Conservation (phyloP, 78 protist genomes). For the Polysphondylium violaceum region DNA sequence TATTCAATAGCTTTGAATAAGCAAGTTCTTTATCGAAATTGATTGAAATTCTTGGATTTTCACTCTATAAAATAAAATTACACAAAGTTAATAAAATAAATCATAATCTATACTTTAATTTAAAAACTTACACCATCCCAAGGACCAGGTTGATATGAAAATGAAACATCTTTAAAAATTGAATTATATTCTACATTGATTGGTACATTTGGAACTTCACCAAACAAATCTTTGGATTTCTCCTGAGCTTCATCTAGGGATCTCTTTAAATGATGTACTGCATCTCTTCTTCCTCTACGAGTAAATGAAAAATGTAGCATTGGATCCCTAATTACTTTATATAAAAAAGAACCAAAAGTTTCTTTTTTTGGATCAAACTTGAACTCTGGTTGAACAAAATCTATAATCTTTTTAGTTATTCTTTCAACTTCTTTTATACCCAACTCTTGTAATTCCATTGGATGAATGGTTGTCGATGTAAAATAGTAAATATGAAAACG, state of each 20-base stretch:
- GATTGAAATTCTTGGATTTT: slow-evolving; percentile 3
- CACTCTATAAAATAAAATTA: background rate
- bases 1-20: background rate
- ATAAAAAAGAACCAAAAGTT: slow-evolving; percentile 31
- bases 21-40: slow-evolving; percentile 23
- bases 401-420: slow-evolving; percentile 9
- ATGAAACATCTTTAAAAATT: slow-evolving; percentile 1
- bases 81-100: too few relatives aligned
- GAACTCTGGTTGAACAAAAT: slow-evolving; percentile 5
- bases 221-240: slow-evolving; percentile 10
- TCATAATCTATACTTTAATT: background rate
- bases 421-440: slow-evolving; percentile 20
- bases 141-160: slow-evolving; percentile 13
- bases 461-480: slow-evolving; percentile 56
- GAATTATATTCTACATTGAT: slow-evolving; percentile 8
- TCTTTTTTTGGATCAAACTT: background rate
- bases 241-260: background rate
- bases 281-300: slow-evolving; percentile 9
- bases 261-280: background rate
- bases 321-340: slow-evolving; percentile 2
- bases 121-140: slow-evolving; percentile 8
- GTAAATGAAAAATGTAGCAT: slow-evolving; percentile 1
- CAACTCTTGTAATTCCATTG: slow-evolving; percentile 41
- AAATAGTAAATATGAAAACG: slow-evolving; percentile 26
- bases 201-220: slow-evolving; percentile 14